A percentile compares a stretch with the other conserved stretches of the same genome.
phyloP scores from a whole-genome alignment of 164 flowering plant species.

The Cinnamomum micranthum region DNA sequence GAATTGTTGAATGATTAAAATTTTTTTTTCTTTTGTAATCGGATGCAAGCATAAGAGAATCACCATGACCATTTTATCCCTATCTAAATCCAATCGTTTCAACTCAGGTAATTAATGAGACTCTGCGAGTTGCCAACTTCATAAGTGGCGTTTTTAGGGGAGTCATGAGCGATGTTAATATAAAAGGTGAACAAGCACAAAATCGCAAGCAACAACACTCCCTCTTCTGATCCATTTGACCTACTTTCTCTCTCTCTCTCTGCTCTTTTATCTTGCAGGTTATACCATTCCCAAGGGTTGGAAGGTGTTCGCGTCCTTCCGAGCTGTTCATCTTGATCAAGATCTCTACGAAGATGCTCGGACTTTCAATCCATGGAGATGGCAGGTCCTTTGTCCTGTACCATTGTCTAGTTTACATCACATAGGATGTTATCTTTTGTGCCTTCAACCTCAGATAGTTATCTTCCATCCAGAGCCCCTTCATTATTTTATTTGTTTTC shows the following conservation, averaged over 20 bases:
- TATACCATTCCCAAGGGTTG: slow-evolving; percentile 91
- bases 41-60: too few species aligned
- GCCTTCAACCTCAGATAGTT: background rate
- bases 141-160: slow-evolving; percentile 91
- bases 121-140: slow-evolving; percentile 81
- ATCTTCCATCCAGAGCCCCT: background rate
- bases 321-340: slow-evolving; percentile 83
- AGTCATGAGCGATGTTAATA: slow-evolving; percentile 51
- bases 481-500: background rate
- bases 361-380: slow-evolving; percentile 92
- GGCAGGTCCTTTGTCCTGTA: slow-evolving; percentile 53
- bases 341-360: slow-evolving; percentile 83
- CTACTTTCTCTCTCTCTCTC: background rate
- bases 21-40: too few species aligned
- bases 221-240: background rate
- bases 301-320: slow-evolving; percentile 82
- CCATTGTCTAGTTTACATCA: too few species aligned
- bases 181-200: slow-evolving; percentile 47
- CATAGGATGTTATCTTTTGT: too few species aligned
- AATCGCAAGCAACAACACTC: background rate
- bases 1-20: background rate
- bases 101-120: slow-evolving; percentile 82
- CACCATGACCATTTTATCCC: background rate
- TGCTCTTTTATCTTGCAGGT: slow-evolving; percentile 31
- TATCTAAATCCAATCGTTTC: background rate